A percentile compares a stretch with the other conserved stretches of the same genome.
phyloP scores from a whole-genome alignment of 441 rosid species.

The Biscutella laevigata region DNA sequence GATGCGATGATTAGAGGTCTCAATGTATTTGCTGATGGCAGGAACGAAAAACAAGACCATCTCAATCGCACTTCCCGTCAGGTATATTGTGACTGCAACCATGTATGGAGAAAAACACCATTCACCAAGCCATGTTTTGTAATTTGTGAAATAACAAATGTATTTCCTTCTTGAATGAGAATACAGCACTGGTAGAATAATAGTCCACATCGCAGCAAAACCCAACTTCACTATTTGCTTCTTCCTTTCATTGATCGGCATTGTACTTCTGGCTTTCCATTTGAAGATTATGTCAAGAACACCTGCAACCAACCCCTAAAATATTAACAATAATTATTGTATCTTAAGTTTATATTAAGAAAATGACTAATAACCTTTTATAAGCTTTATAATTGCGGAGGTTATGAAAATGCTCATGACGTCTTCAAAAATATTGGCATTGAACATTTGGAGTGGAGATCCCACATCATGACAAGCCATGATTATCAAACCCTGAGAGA shows the following conservation, averaged over 20 bases:
- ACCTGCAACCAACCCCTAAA: constrained; percentile 41
- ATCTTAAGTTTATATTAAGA: not conserved
- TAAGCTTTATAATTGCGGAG: constrained; percentile 67
- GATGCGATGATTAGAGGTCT: constrained; percentile 60
- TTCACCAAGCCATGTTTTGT: constrained; percentile 74
- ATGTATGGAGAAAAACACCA: constrained; percentile 79
- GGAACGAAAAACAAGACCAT: constrained; percentile 88
- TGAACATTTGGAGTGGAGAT: constrained; percentile 77
- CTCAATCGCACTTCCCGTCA: constrained; percentile 64
- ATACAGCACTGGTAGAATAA: constrained; percentile 72
- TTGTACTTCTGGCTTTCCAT: constrained; percentile 72
- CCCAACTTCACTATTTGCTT: constrained; percentile 65
- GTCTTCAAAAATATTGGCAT: constrained; percentile 71
- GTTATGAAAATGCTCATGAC: constrained; percentile 91
- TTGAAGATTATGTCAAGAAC: constrained; percentile 74
- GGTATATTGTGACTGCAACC: constrained; percentile 73
- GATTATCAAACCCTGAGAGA: constrained; percentile 77
- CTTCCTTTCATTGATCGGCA: constrained; percentile 53
- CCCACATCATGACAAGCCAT: constrained; percentile 94
- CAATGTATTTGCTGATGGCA: constrained; percentile 67
- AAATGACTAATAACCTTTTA: constrained; percentile 46
- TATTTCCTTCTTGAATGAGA: constrained; percentile 73
- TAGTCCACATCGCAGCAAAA: constrained; percentile 67
- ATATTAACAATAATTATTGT: constrained; percentile 10
- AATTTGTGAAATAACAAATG: constrained; percentile 57